These are phyloP conservation scores for Cubamyces sp. DNA, from an alignment of 768 basidiomycete genomes.

Conservation along the genomic window DNA sequence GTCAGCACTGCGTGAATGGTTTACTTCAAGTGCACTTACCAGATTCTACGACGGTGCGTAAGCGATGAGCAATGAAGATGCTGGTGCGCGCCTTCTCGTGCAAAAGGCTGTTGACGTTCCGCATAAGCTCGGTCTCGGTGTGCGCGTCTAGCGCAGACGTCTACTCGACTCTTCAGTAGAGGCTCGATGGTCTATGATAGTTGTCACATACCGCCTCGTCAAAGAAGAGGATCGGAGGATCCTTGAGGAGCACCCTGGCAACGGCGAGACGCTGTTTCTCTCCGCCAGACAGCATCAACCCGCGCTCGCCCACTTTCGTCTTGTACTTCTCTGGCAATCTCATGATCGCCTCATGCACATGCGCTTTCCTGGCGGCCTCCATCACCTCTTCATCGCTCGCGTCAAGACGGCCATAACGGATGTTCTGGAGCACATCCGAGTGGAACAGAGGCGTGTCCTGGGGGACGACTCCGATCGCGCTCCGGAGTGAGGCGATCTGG, in stretches of 20 bases:
- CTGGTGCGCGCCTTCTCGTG: conserved; percentile 83
- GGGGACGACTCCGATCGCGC: conserved; percentile 88
- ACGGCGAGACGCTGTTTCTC: conserved; percentile 98
- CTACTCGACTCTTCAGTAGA: conserved; percentile 42
- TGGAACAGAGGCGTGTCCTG: conserved; percentile 99
- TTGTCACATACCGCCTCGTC: conserved; percentile 85
- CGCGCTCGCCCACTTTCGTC: conserved; percentile 94
- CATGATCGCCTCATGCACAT: conserved; percentile 81
- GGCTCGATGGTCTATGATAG: neutral
- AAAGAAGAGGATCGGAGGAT: conserved; percentile 96
- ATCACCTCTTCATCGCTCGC: conserved; percentile 85
- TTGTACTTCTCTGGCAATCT: conserved; percentile 83
- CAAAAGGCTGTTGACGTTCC: conserved; percentile 83
- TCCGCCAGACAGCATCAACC: conserved; percentile 97
- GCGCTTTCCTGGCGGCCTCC: conserved; percentile 83
- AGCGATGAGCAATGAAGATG: conserved; percentile 94
- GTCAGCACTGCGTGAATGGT: neutral
- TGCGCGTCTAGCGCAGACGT: conserved; percentile 95
- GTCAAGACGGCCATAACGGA: conserved; percentile 87
- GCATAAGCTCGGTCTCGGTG: conserved; percentile 94
- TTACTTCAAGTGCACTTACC: conserved; percentile 45
- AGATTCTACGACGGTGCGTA: conserved; percentile 90
- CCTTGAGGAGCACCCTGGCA: conserved; percentile 89
- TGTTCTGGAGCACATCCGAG: conserved; percentile 92
- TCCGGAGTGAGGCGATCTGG: conserved; percentile 71